Base-by-base conservation (phyloP, 1,284 basidiomycete species). In the Pseudozyma hubeiensis region DNA sequence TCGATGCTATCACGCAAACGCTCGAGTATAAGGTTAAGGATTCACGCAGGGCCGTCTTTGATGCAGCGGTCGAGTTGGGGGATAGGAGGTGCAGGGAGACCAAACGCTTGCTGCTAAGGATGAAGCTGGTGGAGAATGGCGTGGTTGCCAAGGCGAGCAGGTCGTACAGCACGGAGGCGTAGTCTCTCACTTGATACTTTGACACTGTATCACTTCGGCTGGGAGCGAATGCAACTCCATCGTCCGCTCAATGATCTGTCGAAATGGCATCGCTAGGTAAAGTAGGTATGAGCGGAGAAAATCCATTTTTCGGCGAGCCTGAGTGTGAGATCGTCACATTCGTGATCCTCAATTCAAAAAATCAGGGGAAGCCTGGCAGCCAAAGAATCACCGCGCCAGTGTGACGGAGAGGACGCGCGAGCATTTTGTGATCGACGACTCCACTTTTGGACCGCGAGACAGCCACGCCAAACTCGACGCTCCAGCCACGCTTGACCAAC, bases 11-110 rank as follows among this genome's bases (percentile, higher is more conserved):
- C 19, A 31, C 49, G 13, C 45, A 91, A 90, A 90, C 92, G 43
- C 82, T 94, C 52, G 89, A 90, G 81, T 91, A 91, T 14, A 90
- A 89, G 81, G 89, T 89, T 77, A 90, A 88, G 7, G 91, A 94
- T 78, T 89, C 89, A 66, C 88, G 93, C 0, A 88, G 89, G 5
- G 90, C 89, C 53, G 85, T 94, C 41, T 94, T 92, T 78, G 88
- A 89, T 17, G 87, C 89, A 10, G 90, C 92, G 4, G 87, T 93
- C 75, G 89, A 90, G 83, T 87, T 89, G 1, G 93, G 91, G 0
- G 85, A 86, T 13, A 88, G 90, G 46, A 91, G 92, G 68, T 89
- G 91, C 78, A 86, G 88, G 19, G 88, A 90, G 52, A 92, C 92
- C 76, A 86, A 90, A 66, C 92, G 92, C 80, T 82, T 93, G 34